phyloP scores from a whole-genome alignment of 176 grass and related monocot genomes.

The Guadua angustifolia region DNA sequence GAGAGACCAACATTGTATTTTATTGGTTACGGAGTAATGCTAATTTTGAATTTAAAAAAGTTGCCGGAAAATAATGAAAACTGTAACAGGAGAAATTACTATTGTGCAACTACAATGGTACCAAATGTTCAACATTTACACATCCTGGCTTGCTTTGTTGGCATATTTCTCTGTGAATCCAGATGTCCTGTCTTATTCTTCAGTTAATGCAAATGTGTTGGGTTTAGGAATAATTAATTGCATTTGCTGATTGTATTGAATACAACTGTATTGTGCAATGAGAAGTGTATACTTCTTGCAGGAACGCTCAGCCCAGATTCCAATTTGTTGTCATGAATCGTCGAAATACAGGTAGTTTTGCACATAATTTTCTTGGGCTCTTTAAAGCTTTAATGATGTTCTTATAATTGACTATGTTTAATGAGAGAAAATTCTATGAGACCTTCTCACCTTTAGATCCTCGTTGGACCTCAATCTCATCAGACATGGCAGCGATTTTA shows the following conservation, averaged over 20 bases:
- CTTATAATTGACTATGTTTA: neutral
- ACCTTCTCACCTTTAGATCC: neutral
- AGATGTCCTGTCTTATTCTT: neutral
- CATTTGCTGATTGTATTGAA: neutral
- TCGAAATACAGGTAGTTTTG: conserved; percentile 57
- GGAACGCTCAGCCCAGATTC: conserved; percentile 66
- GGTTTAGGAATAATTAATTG: neutral
- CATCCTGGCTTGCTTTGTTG: neutral
- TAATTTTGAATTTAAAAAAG: conserved; percentile 1
- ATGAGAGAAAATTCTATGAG: neutral
- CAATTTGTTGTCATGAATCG: conserved; percentile 79
- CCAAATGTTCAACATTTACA: neutral
- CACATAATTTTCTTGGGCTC: neutral
- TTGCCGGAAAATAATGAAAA: neutral
- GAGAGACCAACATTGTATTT: neutral
- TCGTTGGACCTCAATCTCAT: neutral
- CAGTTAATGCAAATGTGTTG: neutral
- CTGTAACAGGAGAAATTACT: neutral
- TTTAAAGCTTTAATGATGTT: neutral
- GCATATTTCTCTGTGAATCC: conserved; percentile 1
- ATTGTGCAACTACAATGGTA: neutral
- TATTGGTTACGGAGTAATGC: neutral
- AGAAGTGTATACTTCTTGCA: conserved; percentile 35
- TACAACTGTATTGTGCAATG: neutral
- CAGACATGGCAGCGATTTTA: neutral